A percentile compares a stretch with the other conserved stretches of the same genome.
Conservation (phyloP, 1,284 basidiomycete genomes). For the Chondrostereum purpureum region DNA sequence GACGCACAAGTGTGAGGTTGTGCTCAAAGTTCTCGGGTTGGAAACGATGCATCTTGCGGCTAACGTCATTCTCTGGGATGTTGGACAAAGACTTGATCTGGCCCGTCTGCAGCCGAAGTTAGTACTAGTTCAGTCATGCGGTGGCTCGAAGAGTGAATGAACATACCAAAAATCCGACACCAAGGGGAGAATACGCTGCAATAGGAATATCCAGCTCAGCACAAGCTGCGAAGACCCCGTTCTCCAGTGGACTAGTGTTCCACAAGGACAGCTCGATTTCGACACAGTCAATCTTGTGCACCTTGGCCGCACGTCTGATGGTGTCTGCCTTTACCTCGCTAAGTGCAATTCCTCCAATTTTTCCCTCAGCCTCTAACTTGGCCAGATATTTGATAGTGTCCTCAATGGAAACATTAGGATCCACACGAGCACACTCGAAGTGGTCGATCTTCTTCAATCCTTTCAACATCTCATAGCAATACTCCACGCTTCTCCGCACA, state of each 20-base stretch:
- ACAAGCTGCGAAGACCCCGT: constrained; percentile 31
- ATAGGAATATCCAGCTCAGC: constrained; percentile 44
- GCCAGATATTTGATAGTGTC: constrained; percentile 24
- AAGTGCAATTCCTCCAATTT: constrained; percentile 30
- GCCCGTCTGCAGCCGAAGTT: constrained; percentile 25
- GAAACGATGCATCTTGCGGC: constrained; percentile 18
- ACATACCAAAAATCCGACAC: constrained; percentile 35
- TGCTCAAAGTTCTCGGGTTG: constrained; percentile 34
- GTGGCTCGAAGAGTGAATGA: not conserved
- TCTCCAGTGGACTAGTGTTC: constrained; percentile 37
- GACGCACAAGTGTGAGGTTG: constrained; percentile 48
- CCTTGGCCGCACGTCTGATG: constrained; percentile 36
- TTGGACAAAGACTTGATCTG: constrained; percentile 39
- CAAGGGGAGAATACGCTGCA: constrained; percentile 38
- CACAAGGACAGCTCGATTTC: constrained; percentile 52
- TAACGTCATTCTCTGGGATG: constrained; percentile 16
- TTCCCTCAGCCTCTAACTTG: constrained; percentile 18
- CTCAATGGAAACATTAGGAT: constrained; percentile 27
- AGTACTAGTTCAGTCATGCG: not conserved
- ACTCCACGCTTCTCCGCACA: constrained; percentile 31
- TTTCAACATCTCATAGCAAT: constrained; percentile 32
- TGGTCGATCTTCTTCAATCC: constrained; percentile 40
- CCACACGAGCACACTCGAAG: constrained; percentile 33
- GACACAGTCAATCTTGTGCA: constrained; percentile 39
- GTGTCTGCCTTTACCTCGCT: constrained; percentile 41